These are phyloP conservation scores for Macrophomina tecta DNA, from an alignment of 2,329 filamentous ascomycete species.

Conservation along the genomic window DNA sequence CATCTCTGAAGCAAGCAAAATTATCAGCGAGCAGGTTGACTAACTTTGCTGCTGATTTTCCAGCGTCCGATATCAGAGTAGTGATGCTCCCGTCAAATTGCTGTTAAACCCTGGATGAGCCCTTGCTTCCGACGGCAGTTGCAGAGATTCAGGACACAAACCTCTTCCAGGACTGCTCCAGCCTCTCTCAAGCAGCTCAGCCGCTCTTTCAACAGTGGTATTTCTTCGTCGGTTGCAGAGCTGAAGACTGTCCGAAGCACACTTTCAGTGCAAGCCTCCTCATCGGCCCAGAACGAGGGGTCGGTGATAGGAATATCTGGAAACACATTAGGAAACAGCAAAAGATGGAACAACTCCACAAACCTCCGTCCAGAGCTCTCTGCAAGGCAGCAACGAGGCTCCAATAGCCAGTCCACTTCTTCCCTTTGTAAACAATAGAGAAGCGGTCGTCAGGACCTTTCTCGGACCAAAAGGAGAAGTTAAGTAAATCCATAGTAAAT, in stretches of 20 bases:
- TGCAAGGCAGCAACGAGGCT: slow-evolving; percentile 87
- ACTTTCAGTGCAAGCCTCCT: slow-evolving; percentile 76
- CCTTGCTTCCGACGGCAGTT: background rate
- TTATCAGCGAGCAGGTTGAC: slow-evolving; percentile 84
- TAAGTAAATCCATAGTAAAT: slow-evolving; percentile 95
- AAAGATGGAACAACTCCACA: background rate
- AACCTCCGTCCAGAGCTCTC: slow-evolving; percentile 85
- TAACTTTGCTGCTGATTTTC: slow-evolving; percentile 79
- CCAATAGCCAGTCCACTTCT: slow-evolving; percentile 93
- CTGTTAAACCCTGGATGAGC: slow-evolving; percentile 48
- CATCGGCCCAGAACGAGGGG: slow-evolving; percentile 82
- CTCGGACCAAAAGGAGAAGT: slow-evolving; percentile 97
- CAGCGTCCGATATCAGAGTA: slow-evolving; percentile 75
- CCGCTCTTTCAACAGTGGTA: slow-evolving; percentile 81
- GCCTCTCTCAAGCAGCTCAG: slow-evolving; percentile 82
- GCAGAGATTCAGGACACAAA: slow-evolving; percentile 44
- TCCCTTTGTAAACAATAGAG: slow-evolving; percentile 79
- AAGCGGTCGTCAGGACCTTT: slow-evolving; percentile 73
- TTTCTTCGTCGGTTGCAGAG: slow-evolving; percentile 83
- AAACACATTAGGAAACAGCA: slow-evolving; percentile 6
- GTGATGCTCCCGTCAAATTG: slow-evolving; percentile 77
- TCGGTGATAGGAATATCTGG: slow-evolving; percentile 85
- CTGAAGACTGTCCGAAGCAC: slow-evolving; percentile 79
- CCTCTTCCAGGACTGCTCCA: slow-evolving; percentile 77
- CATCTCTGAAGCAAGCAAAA: slow-evolving; percentile 87